Base-by-base conservation (phyloP, 2,329 filamentous ascomycete genomes). In the Cladosporium colombiae region DNA sequence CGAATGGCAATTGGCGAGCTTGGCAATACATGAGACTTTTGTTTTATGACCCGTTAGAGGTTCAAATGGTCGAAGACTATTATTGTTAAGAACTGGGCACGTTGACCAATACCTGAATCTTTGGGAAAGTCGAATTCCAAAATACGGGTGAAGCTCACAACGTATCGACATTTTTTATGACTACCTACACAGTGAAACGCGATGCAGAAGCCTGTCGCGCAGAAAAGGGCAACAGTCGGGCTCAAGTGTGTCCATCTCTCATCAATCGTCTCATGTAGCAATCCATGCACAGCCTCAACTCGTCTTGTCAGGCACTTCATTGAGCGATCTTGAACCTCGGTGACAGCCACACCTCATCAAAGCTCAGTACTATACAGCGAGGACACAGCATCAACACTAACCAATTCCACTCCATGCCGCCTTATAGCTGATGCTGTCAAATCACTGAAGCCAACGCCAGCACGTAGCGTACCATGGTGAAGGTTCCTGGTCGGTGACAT, bases 401-500 rank as follows among this genome's bases (percentile, higher is more conserved):
- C 29, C 52, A 55, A 13, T 33, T 11, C 5, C 27, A 70, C 65
- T 67, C 70, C 70, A 44, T 64, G 66, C 61, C 62, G 63, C 46
- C 68, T 65, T 50, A 65, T 70, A 50, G 58, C 46, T 18, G 25
- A 52, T 52, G 49, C 13, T 23, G 10, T 13, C 10, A 31, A 11
- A 56, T 65, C 64, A 68, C 49, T 62, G 59, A 40, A 71, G 66
- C 70, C 70, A 70, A 25, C 66, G 67, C 63, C 62, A 65, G 60
- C 68, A 68, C 44, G 66, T 71, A 50, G 58, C 44, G 33, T 67
- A 71, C 68, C 70, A 70, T 27, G 68, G 67, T 56, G 68, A 67
- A 29, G 25, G 13, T 14, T 27, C 5, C 7, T 44, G 23, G 16
- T 31, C 16, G 16, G 7, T 18, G 23, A 29, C 5, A 25, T 16